Base-by-base conservation (phyloP, 306 rosid genomes). In the Malus asiatica region DNA sequence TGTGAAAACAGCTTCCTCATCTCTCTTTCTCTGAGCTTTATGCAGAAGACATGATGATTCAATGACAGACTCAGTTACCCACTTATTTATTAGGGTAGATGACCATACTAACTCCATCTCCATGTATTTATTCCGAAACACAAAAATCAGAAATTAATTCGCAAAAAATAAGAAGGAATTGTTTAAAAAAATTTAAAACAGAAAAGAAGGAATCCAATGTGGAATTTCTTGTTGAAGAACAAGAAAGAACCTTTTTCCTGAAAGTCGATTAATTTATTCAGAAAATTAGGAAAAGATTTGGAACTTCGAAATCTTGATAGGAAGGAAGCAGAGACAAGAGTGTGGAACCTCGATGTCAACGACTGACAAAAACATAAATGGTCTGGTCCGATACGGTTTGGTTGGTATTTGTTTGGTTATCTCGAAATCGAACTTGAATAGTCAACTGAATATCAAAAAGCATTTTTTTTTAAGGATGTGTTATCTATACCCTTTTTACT, bases 281-380 rank as follows among this genome's bases (percentile, higher is more conserved):
- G 45, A 30, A 20, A 25, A 23, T 7, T 11, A 13, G 14, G 19
- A 60, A 32, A 38, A 29, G 15, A 3, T 1, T 20, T 45, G 70
- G 33, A 62, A 74, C 1, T 74, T 29, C 46, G 77, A 74, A 74
- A 62, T 45, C 46, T 62, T 74, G 70, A 61, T 62, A 22, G 18
- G 70, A 62, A 44, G 40, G 45, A 7, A 27, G 38, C 38, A 6
- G 23, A 18, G 68, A 27, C 64, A 18, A 44, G 66, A 60, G 59
- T 23, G 44, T 67, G 6, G 23, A 20, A 53, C 48, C 59, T 75
- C 80, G 80, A 38, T 45, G 83, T 75, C 78, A 75, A 71, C 78
- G 72, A 18, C 75, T 46, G 71, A 33, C 46, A 68, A 58, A 53
- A 65, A 14, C 4, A 25, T 23, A 40, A 71, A 44, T 27, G 46